Evolutionary conservation across 257 asterid genomes (phyloP).

Genomic region (Salvia miltiorrhiza): DNA sequence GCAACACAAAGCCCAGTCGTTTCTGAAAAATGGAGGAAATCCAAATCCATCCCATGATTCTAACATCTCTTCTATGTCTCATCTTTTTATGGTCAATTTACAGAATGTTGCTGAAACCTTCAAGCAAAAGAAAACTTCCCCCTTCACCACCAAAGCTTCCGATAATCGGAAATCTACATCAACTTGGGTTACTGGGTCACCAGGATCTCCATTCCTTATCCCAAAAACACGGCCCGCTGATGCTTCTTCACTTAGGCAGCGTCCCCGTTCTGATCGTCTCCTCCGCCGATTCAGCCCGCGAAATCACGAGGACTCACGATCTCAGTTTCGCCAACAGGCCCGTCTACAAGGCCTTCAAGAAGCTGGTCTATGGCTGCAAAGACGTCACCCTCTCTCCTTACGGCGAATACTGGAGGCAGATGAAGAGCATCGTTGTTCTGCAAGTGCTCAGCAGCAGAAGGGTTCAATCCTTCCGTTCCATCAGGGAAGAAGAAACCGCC

Average conservation of each 20-base stretch:
- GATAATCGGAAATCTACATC: neutral
- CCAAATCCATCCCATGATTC: neutral
- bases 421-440: neutral
- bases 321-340: neutral
- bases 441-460: neutral
- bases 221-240: slow-evolving; percentile 4
- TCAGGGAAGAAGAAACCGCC: slow-evolving; percentile 8
- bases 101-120: neutral
- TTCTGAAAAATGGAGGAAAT: neutral
- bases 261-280: neutral
- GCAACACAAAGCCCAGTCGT: too few species aligned
- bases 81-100: neutral
- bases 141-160: slow-evolving; percentile 12
- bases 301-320: neutral
- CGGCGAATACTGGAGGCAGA: neutral
- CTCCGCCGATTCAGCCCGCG: neutral
- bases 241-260: slow-evolving; percentile 6
- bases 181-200: neutral
- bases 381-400: neutral
- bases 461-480: neutral
- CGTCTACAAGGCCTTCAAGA: neutral
- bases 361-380: neutral
- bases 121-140: neutral
- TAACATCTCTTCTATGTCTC: neutral
- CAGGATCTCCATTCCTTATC: neutral